Base-by-base conservation (phyloP, 2,329 filamentous ascomycete genomes). In the Stagonosporopsis cucurbitacearum region DNA sequence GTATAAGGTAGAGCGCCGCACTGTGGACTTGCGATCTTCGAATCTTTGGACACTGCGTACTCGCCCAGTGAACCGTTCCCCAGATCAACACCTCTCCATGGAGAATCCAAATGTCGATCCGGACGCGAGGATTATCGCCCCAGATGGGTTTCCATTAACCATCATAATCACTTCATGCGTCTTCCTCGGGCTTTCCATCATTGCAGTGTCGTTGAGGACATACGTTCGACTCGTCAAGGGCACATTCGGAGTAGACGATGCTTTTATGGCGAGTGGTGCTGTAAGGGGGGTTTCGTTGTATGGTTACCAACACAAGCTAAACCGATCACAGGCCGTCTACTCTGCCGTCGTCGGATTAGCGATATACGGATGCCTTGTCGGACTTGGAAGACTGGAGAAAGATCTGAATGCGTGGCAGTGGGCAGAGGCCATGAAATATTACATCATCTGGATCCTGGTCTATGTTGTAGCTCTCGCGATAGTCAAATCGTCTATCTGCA, bases 371-470 rank as follows among this genome's bases (percentile, higher is more conserved):
- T 50, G 52, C 8, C 57, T 65, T 15, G 59, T 62, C 17, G 64
- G 65, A 1, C 59, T 68, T 0, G 65, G 65, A 11, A 60, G 65
- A 47, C 41, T 63, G 9, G 58, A 61, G 7, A 32, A 42, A 9
- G 52, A 64, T n/a, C 55, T 68, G 5, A 68, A 66, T 35, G 22
- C 23, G 4, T 68, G 64, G 65, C 65, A 68, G 37, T 56, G 50
- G 39, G 49, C 48, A 1, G 54, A 68, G 22, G 54, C 60, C 13
- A 46, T 68, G 51, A 65, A 68, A 25, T 65, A 63, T 48, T 68
- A 68, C 54, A 61, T 68, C 39, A 63, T 68, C 30, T 68, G 65
- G 65, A 68, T 66, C 17, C 44, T 68, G 54, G 57, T 54, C 4
- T 68, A 68, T 41, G 65, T 68, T 19, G 47, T 68, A 5, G 60